Percentiles rank a stretch among this genome's conserved stretches.
Evolutionary conservation across 2,329 filamentous ascomycete genomes (phyloP).

Genomic region (Beauveria sp.): DNA sequence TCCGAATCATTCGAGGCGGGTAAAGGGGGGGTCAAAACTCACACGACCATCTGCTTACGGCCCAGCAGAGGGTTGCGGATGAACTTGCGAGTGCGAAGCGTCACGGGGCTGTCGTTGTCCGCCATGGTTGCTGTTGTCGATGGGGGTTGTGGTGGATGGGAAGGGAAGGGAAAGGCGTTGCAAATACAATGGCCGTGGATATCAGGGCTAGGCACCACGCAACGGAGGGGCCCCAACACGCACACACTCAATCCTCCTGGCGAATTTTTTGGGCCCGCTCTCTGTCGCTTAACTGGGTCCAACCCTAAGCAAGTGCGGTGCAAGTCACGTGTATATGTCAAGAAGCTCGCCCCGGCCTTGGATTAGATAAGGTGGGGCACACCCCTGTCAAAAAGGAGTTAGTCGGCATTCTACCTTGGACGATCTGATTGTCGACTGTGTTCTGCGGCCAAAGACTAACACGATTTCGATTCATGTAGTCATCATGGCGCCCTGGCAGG

Average conservation of each 20-base stretch:
- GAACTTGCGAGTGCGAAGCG: conserved; percentile 98
- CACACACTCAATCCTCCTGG: conserved; percentile 8
- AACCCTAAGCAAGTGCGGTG: conserved; percentile 32
- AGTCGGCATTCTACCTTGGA: neutral
- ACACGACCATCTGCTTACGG: conserved; percentile 99
- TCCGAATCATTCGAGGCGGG: conserved; percentile 12
- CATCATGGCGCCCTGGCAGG: conserved; percentile 5
- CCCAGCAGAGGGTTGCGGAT: conserved; percentile 98
- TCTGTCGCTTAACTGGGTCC: conserved; percentile 35
- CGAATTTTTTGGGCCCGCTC: conserved; percentile 21
- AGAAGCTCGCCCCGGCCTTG: too few relatives aligned
- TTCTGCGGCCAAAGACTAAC: neutral
- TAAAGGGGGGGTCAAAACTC: conserved; percentile 40
- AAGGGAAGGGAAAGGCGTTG: conserved; percentile 7
- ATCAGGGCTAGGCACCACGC: conserved; percentile 8
- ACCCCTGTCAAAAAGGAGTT: neutral
- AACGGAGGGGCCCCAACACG: conserved; percentile 14
- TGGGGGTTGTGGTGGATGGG: conserved; percentile 21
- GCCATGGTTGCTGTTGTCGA: conserved; percentile 66
- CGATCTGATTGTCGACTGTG: neutral
- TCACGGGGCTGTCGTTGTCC: conserved; percentile 70
- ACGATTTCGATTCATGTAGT: conserved; percentile 1
- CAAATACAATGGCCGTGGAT: conserved; percentile 11
- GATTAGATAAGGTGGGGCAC: neutral
- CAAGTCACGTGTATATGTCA: neutral